Conservation (phyloP, 495 filamentous ascomycete species). For the Aspergillus nanangensis region DNA sequence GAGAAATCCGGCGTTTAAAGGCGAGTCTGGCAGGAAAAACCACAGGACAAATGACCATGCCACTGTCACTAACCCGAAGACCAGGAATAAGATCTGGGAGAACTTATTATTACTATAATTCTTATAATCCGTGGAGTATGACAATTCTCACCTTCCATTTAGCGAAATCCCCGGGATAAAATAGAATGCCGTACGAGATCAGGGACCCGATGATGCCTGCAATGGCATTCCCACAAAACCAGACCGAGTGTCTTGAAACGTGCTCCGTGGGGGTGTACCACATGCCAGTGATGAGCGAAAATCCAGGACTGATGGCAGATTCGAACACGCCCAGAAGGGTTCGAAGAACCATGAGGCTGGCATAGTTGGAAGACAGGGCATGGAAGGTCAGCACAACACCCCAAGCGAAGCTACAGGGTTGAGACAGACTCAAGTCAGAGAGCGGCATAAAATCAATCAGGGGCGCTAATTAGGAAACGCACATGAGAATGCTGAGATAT, state of each 20-base stretch:
- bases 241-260: conserved; percentile 44
- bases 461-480: no score
- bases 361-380: conserved; percentile 39
- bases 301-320: conserved; percentile 24
- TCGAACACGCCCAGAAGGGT: conserved; percentile 47
- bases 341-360: conserved; percentile 41
- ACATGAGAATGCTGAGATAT: conserved; percentile 15
- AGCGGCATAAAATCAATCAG: no score
- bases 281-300: conserved; percentile 25
- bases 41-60: conserved; percentile 31
- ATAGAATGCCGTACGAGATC: conserved; percentile 43
- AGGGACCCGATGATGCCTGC: conserved; percentile 45
- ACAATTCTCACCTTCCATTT: conserved; percentile 33
- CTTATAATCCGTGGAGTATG: not conserved
- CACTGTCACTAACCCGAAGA: conserved; percentile 31
- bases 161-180: conserved; percentile 31
- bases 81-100: conserved; percentile 24
- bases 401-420: conserved; percentile 21
- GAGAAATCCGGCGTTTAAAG: conserved; percentile 35
- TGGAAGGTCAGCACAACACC: conserved; percentile 43
- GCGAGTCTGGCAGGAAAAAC: conserved; percentile 44
- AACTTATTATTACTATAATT: not conserved
- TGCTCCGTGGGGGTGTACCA: conserved; percentile 45
- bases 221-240: conserved; percentile 47
- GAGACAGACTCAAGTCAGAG: not conserved